Base-by-base conservation (phyloP, 2,329 filamentous ascomycete genomes). In the Madurella mycetomatis region DNA sequence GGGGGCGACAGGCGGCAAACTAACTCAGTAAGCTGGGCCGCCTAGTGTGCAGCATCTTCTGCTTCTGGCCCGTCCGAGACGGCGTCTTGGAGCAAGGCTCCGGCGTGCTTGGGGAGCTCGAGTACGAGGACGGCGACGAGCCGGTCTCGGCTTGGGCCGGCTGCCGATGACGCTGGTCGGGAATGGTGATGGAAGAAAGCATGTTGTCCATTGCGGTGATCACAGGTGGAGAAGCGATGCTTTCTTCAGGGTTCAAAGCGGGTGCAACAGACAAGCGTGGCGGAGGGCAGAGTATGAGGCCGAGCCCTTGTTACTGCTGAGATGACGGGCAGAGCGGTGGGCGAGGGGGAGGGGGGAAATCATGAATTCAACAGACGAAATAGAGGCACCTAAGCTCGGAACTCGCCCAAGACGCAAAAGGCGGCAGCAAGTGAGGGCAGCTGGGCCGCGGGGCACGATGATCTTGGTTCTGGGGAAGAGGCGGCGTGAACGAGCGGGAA, bases 181-280 rank as follows among this genome's bases (percentile, higher is more conserved):
- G 86, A 63, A 90, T 90, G 60, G 80, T 76, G 72, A 89, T 89
- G 56, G 84, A 87, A 55, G 84, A 84, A 56, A 84, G 85, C 83
- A 86, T 84, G 62, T 59, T 70, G 59, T 60, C 58, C 63, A 55
- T 59, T 55, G 51, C 37, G 50, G 49, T 53, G 43, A 41, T 30
- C 42, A n/a, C 16, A 30, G 30, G n/a, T 18, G 44, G 44, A 32
- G 25, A 11, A 16, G 16, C 34, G 39, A 47, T 34, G 40, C 13
- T 31, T 12, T 34, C 44, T 16, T 12, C n/a, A 17, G 40, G 42
- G 4, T n/a, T 47, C 15, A 48, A 39, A 31, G 13, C 13, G 4
- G 18, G 41, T 17, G 9, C 13, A 37, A 49, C 44, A 13, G 18
- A 9, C 15, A 46, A 31, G 37, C 41, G 46, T 51, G 54, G 49